Evolutionary conservation across 192 early-diverging fungal genomes (phyloP).

Genomic region (Backusella morwellensis): DNA sequence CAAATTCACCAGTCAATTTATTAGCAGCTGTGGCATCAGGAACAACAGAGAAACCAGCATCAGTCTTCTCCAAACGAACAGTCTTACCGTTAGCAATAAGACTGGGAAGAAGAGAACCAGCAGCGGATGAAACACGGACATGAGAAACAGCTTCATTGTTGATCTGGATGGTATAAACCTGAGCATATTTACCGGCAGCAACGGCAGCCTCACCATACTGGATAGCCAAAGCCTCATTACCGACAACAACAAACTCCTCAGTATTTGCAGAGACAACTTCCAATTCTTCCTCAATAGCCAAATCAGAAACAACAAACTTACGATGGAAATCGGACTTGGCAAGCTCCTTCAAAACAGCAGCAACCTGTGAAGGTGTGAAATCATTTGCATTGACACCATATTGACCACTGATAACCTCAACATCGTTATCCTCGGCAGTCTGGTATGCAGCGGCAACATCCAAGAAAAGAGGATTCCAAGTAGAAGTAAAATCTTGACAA

Average conservation of each 20-base stretch:
- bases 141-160: conserved; percentile 22
- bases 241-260: conserved; percentile 23
- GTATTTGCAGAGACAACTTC: neutral
- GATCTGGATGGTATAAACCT: conserved; percentile 22
- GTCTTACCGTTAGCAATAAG: conserved; percentile 21
- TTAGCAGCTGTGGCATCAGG: conserved; percentile 7
- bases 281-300: neutral
- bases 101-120: conserved; percentile 21
- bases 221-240: conserved; percentile 15
- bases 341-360: conserved; percentile 22
- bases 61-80: conserved; percentile 8
- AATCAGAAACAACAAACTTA: conserved; percentile 18
- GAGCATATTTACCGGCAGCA: conserved; percentile 11
- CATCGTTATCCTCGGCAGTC: conserved; percentile 37
- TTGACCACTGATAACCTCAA: conserved; percentile 47
- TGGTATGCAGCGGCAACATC: conserved; percentile 78
- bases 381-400: conserved; percentile 41
- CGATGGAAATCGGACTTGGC: conserved; percentile 11
- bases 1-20: conserved; percentile 20
- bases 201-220: conserved; percentile 5
- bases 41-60: neutral
- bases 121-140: conserved; percentile 21
- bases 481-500: conserved; percentile 52
- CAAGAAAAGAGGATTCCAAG: conserved; percentile 82
- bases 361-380: conserved; percentile 20